Evolutionary conservation across 1,139 yeast species (phyloP).

Genomic region (Suhomyces anneliseae): DNA sequence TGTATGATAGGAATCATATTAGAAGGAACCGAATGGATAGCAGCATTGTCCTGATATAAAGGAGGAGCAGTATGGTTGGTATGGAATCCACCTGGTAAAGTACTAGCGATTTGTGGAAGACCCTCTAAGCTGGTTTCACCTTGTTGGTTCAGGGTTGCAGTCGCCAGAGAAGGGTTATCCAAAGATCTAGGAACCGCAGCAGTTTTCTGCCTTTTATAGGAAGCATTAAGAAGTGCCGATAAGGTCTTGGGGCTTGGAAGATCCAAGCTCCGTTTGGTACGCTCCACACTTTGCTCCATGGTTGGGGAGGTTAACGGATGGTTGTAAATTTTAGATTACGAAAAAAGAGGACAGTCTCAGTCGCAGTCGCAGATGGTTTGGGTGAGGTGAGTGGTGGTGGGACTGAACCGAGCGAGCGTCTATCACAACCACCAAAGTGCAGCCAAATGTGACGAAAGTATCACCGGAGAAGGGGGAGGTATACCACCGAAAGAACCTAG

Average conservation of each 20-base stretch:
- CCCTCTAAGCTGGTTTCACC: neutral
- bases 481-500: no score
- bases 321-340: neutral
- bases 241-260: conserved; percentile 17
- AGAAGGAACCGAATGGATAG: conserved; percentile 36
- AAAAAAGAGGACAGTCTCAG: neutral
- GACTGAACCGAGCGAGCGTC: no score
- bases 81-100: neutral
- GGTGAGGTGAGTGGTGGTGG: no score
- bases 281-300: conserved; percentile 6
- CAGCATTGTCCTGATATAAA: neutral
- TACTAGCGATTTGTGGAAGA: neutral
- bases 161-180: conserved; percentile 3
- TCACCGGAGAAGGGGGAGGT: no score
- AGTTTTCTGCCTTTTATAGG: conserved; percentile 9
- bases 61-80: conserved; percentile 1
- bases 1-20: conserved; percentile 39
- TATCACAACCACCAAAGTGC: no score
- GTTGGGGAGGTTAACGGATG: neutral
- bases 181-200: conserved; percentile 9
- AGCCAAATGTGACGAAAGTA: no score
- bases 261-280: conserved; percentile 10
- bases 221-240: conserved; percentile 13
- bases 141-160: neutral
- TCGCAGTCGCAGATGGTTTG: no score